Evolutionary conservation across 495 filamentous ascomycete genomes (phyloP).

Genomic region (Penicillium longicatenatum): DNA sequence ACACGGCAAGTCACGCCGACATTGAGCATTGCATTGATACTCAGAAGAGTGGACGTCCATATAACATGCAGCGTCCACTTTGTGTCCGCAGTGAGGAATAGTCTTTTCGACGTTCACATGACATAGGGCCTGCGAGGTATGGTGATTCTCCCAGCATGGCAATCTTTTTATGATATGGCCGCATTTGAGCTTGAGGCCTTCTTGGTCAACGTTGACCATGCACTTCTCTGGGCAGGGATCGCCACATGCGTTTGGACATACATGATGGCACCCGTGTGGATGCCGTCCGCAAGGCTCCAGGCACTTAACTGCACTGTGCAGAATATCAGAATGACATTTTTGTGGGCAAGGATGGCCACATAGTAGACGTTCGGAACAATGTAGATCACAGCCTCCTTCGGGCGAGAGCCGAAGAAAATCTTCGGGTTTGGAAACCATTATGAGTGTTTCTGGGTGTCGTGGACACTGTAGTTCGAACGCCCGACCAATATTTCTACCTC

Average conservation of each 20-base stretch:
- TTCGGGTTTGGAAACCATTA: slow-evolving; percentile 55
- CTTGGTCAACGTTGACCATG: neutral
- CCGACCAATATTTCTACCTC: slow-evolving; percentile 52
- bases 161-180: neutral
- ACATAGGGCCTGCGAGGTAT: neutral
- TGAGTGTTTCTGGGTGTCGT: slow-evolving; percentile 58
- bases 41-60: neutral
- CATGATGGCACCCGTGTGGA: slow-evolving; percentile 10
- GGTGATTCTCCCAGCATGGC: neutral
- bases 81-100: neutral
- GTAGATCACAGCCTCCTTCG: slow-evolving; percentile 47
- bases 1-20: neutral
- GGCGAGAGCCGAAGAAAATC: slow-evolving; percentile 61
- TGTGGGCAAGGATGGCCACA: slow-evolving; percentile 18
- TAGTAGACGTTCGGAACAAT: slow-evolving; percentile 14
- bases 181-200: neutral
- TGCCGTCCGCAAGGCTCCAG: slow-evolving; percentile 16
- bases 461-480: slow-evolving; percentile 62
- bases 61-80: neutral
- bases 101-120: neutral
- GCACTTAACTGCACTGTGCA: slow-evolving; percentile 14
- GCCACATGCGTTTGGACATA: neutral
- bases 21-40: neutral
- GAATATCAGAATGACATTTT: slow-evolving; percentile 13
- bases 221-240: neutral